Base-by-base conservation (phyloP, 1,139 yeast genomes). In the Groenewaldozyma sp. region DNA sequence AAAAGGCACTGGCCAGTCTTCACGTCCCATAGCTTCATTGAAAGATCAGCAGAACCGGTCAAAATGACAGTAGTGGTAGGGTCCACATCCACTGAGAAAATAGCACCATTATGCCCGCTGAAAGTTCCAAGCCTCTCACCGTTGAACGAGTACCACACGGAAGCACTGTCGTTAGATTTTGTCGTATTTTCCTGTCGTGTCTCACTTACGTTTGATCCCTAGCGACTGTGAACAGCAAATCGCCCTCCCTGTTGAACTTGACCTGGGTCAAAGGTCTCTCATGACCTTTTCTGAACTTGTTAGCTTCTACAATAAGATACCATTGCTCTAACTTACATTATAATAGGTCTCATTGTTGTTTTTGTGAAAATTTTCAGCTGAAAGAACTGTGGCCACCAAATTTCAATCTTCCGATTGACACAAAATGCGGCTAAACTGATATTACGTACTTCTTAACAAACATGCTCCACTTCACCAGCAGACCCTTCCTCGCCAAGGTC, bases 61-160 rank as follows among this genome's bases (percentile, higher is more conserved):
- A 80, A 78, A 52, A 86, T 78, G 49, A 75, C 73, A 33, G 71
- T 69, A 19, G 93, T 46, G 65, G 57, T 71, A 24, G 73, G 68
- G 60, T 84, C 94, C 40, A 87, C 82, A 59, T 91, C 97, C 49
- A 91, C 81, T 31, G 95, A 80, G 94, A 94, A 87, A 56, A 91
- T 81, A 46, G 96, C 84, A 78, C 98, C 98, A 48, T 73, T 73
- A 62, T 91, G 98, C 14, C 87, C 87, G 46, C 75, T 78, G 52
- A 86, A 76, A 44, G 99, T 91, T 39, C 98, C 99, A 46, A 93
- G 67, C 64, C 98, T 78, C 67, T 93, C 98, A 54, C 99, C 99
- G 60, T 88, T 91, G 50, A 83, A 81, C 21, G 96, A 76, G 64
- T 75, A 91, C 97, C 97, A 93, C 47, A 88, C 82, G 42, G 57